Evolutionary conservation across 257 asterid species (phyloP), one percentile per base, ranked within the genome.

Genomic region (Solanum verrucosum): DNA sequence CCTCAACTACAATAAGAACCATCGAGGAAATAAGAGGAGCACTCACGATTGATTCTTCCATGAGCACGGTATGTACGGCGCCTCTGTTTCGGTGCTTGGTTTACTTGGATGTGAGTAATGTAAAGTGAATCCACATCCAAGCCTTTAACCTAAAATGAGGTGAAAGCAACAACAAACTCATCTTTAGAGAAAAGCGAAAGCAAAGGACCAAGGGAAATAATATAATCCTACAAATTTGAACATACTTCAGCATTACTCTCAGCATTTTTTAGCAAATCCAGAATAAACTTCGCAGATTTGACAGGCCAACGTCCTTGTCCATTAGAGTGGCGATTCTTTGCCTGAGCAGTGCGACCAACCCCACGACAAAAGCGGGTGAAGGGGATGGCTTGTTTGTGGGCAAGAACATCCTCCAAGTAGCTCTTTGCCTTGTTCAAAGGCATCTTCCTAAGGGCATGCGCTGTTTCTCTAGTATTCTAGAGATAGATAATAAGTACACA

Each of bases 271-370:
- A 96, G 95, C 68, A 96, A 91, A 90, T 95, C 98, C 71, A 95
- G 87, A 87, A 95, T 91, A 70, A 94, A 93, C 84, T 88, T 91
- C 9, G 96, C 98, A 56, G 98, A 96, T 71, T 96, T 96, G 34
- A 91, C 97, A 20, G 98, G 98, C 98, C 98, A 96, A n/a, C 98
- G 97, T 3, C 98, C 98, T 88, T 96, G 97, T 29, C 98, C 98
- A 89, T 95, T 95, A 12, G 98, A 93, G 81, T 96, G 98, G 60
- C 98, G 92, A 90, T 94, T 94, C 95, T 96, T 96, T 27, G 96
- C 98, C 89, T 95, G 98, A 46, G 98, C 98, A 85, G 98, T 95
- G 82, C 98, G 93, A 20, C 98, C 98, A 79, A 96, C 96, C 68
- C 98, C 99, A 35, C 98, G 59, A 60, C 88, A 86, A 63, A 86